These are phyloP conservation scores for Coemansia sp. DNA, from an alignment of 192 early-diverging fungal species.

Conservation along the genomic window DNA sequence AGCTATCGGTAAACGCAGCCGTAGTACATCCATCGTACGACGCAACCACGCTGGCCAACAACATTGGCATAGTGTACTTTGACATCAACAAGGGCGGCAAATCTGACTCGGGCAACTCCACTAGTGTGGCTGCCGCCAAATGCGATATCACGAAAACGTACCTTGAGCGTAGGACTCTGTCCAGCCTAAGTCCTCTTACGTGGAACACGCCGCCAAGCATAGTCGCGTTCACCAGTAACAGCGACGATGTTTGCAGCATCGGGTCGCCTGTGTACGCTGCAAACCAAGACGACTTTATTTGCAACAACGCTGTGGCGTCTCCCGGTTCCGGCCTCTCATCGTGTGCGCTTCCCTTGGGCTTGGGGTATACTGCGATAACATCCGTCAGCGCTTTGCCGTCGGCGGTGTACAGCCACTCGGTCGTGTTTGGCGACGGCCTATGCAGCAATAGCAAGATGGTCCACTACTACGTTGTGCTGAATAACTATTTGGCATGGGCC, in stretches of 20 bases:
- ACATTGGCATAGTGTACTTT: conserved; percentile 34
- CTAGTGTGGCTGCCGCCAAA: conserved; percentile 4
- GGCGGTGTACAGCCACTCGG: conserved; percentile 46
- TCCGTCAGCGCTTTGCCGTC: conserved; percentile 14
- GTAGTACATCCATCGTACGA: conserved; percentile 29
- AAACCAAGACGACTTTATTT: conserved; percentile 29
- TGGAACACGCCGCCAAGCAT: conserved; percentile 20
- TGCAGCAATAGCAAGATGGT: conserved; percentile 27
- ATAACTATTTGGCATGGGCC: conserved; percentile 41
- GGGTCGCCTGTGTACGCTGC: conserved; percentile 35
- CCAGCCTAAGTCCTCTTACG: background rate
- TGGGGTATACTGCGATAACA: conserved; percentile 27
- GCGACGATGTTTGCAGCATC: conserved; percentile 16
- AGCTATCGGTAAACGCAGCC: conserved; percentile 7
- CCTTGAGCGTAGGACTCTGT: conserved; percentile 24
- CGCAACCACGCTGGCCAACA: conserved; percentile 31
- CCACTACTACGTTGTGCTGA: conserved; percentile 30
- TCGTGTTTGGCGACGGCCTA: conserved; percentile 32
- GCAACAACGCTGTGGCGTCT: conserved; percentile 7
- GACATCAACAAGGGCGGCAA: background rate
- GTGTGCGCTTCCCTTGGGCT: conserved; percentile 31
- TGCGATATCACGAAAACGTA: conserved; percentile 12
- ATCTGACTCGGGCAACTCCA: background rate
- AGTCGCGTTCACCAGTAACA: background rate
- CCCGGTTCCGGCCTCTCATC: conserved; percentile 11